Evolutionary conservation across 2,329 filamentous ascomycete genomes (phyloP).

Genomic region (Penicillium freii): DNA sequence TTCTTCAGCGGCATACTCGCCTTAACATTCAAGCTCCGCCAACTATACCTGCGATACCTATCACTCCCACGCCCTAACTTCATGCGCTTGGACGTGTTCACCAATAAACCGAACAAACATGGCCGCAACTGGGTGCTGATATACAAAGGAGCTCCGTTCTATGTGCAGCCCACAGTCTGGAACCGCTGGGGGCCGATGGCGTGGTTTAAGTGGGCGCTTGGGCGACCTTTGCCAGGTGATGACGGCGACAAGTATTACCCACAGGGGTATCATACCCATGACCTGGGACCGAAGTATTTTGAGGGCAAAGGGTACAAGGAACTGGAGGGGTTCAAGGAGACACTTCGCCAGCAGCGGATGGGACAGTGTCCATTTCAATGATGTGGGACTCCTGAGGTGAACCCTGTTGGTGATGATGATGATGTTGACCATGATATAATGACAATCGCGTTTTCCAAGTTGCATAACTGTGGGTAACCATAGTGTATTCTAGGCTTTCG

Average conservation of each 20-base stretch:
- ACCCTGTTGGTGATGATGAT: not conserved
- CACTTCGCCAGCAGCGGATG: slow-evolving; percentile 43
- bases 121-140: slow-evolving; percentile 52
- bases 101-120: slow-evolving; percentile 52
- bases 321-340: slow-evolving; percentile 34
- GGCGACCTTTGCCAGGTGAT: slow-evolving; percentile 49
- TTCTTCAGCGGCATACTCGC: slow-evolving; percentile 42
- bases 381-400: not conserved
- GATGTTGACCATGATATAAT: not conserved
- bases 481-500: not conserved
- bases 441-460: not conserved
- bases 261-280: slow-evolving; percentile 51
- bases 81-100: slow-evolving; percentile 41
- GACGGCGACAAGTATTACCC: slow-evolving; percentile 49
- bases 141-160: slow-evolving; percentile 64
- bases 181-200: slow-evolving; percentile 61
- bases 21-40: slow-evolving; percentile 51
- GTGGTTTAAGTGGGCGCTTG: slow-evolving; percentile 47
- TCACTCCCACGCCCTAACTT: slow-evolving; percentile 56
- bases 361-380: slow-evolving; percentile 49
- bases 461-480: not conserved
- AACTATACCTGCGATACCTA: slow-evolving; percentile 57
- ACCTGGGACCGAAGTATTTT: slow-evolving; percentile 61
- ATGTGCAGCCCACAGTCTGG: slow-evolving; percentile 58
- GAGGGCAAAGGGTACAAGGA: slow-evolving; percentile 49